Evolutionary conservation across 1,139 yeast species (phyloP), one percentile per base, ranked within the genome.

Genomic region (Debaryomyces coudertii): DNA sequence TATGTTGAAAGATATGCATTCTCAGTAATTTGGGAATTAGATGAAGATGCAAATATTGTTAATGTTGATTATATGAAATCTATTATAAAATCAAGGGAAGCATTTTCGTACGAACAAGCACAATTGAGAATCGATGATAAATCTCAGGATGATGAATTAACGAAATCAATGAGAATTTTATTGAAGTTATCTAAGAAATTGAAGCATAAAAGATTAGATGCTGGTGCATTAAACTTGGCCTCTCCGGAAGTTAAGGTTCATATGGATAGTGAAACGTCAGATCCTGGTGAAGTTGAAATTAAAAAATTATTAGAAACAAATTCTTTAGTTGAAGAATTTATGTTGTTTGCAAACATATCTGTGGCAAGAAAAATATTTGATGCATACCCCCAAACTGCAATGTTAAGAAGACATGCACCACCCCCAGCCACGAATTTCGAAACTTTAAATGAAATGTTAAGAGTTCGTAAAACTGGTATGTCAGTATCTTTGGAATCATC

Each of bases 201-300:
- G 59, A 90, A 90, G 65, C 90, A 89, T 63, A 82, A 83, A 60
- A 80, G 99, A 66, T 69, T 90, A 55, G 95, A 87, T 58, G 95
- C 96, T 2, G 99, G 99, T 70, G 99, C 99, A 0, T 78, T 95
- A 61, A 95, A 95, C 63, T 76, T 95, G 55, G 97, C 99, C 0
- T 90, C 97, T 3, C 99, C 99, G 0, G 99, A 95, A 66, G 99
- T 95, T 41, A 92, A 92, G 66, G 97, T 95, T 34, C 95, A 92
- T 56, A 87, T 92, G 84, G 99, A 95, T 58, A 86, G 93, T 61
- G 99, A 95, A 68, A 92, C 98, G 2, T 86, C 96, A 2, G 99
- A 95, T 62, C 99, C 99, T 1, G 88, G 88, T 51, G 97, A 90
- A 60, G 97, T 95, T 43, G 98, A 93, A 65, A 85, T 93, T 54